Base-by-base conservation (phyloP, 495 filamentous ascomycete genomes). In the Xylaria palmicola region DNA sequence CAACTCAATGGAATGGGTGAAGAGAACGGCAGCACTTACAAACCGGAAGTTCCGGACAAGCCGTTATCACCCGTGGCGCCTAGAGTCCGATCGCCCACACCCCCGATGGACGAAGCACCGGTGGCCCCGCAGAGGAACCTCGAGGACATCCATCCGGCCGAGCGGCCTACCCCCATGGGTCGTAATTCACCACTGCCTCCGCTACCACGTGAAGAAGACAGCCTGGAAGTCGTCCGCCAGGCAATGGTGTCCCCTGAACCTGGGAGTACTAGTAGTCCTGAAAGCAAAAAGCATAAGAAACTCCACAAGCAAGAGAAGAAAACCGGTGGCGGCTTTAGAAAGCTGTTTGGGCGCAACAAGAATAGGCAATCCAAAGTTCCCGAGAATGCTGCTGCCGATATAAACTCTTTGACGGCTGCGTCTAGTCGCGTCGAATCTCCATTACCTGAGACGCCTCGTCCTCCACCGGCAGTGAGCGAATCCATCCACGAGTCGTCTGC, bases 281-380 rank as follows among this genome's bases (percentile, higher is more conserved):
- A 82, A 5, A 70, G 68, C 61, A 82, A 78, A 68, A 77, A 74
- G 62, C 72, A 70, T 3, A 83, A 80, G 63, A 86, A 85, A 72
- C 77, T 87, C 40, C 78, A 81, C 36, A 81, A 81, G 62, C 81
- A 84, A 62, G 80, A 83, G 71, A 79, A 79, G 63, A 80, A 79
- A 66, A 48, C 56, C 2, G 72, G 65, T 9, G 69, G 71, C 27
- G 77, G 83, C 6, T 81, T 90, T 56, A 82, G 78, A 63, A 88
- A 86, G 74, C 68, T 90, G 56, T 89, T 90, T 65, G 80, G 80
- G 32, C 81, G 85, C 59, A 86, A 81, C 70, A 85, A 85, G 72
- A 82, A 77, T 55, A 67, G 81, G 51, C 65, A 73, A 50, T 82
- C 79, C 0, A 82, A 77, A 70, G 49, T 81, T 34, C 78, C 79